phyloP scores from a whole-genome alignment of 2,329 filamentous ascomycete species.

The Capronia americana region DNA sequence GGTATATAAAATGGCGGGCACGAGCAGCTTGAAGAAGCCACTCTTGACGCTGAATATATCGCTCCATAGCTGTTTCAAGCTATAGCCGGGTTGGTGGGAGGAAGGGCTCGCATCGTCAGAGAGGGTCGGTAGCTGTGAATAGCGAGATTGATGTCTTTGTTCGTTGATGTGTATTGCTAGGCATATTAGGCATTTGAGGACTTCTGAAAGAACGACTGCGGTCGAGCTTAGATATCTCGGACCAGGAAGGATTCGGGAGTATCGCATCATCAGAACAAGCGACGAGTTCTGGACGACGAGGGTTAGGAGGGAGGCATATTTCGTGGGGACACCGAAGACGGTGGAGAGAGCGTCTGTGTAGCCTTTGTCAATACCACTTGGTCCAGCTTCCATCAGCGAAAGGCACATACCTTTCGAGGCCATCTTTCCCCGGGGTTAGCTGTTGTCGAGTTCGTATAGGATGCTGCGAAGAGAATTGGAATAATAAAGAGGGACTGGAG shows the following conservation, averaged over 20 bases:
- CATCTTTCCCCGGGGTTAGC: background rate
- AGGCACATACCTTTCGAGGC: constrained; percentile 8
- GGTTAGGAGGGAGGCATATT: constrained; percentile 36
- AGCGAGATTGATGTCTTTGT: constrained; percentile 24
- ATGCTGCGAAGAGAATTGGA: background rate
- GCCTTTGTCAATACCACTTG: background rate
- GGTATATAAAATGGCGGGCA: constrained; percentile 87
- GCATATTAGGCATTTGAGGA: constrained; percentile 86
- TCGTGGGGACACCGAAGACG: constrained; percentile 36
- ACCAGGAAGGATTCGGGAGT: constrained; percentile 90
- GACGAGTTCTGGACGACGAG: constrained; percentile 39
- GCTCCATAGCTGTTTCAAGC: constrained; percentile 79
- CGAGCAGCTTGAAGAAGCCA: constrained; percentile 78
- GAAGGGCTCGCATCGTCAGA: constrained; percentile 38
- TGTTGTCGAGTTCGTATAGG: background rate
- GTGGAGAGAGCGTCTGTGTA: constrained; percentile 22
- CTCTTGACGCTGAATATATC: constrained; percentile 86
- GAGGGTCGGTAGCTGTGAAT: constrained; percentile 24
- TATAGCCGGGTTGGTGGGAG: constrained; percentile 60
- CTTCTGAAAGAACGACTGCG: constrained; percentile 89
- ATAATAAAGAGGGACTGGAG: background rate
- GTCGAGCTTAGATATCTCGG: constrained; percentile 92
- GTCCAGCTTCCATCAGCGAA: no score
- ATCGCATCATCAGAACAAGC: constrained; percentile 66
- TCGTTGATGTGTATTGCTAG: constrained; percentile 86